phyloP scores from a whole-genome alignment of 192 early-diverging fungal genomes.

The Backusella westeae region DNA sequence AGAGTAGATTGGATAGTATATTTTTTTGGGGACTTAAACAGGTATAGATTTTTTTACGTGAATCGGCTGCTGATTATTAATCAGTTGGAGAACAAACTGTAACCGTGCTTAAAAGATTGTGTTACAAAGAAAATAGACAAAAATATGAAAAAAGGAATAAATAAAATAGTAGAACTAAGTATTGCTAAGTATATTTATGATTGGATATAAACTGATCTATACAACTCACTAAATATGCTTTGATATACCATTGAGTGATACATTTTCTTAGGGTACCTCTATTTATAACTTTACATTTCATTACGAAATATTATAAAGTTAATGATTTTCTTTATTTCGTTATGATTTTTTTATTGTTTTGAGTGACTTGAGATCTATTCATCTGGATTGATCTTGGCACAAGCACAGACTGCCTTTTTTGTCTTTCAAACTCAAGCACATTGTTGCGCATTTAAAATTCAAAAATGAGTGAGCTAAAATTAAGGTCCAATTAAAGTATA shows the following conservation, averaged over 20 bases:
- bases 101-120: background rate
- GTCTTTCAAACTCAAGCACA: background rate
- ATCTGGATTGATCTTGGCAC: background rate
- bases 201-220: background rate
- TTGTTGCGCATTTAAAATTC: background rate
- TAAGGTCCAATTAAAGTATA: background rate
- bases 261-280: background rate
- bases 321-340: background rate
- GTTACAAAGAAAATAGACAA: background rate
- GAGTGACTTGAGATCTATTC: background rate
- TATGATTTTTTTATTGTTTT: background rate
- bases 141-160: background rate
- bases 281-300: background rate
- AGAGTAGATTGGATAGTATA: background rate
- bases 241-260: background rate
- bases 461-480: background rate
- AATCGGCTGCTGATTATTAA: background rate
- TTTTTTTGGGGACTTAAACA: background rate
- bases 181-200: background rate
- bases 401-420: conserved; percentile 2
- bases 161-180: background rate
- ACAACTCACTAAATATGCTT: too few species aligned
- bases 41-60: background rate
- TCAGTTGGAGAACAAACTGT: background rate
- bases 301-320: background rate